Evolutionary conservation across 805 yeast genomes (phyloP), one percentile per base, ranked within the genome.

Genomic region (Ogataea ramenticola): DNA sequence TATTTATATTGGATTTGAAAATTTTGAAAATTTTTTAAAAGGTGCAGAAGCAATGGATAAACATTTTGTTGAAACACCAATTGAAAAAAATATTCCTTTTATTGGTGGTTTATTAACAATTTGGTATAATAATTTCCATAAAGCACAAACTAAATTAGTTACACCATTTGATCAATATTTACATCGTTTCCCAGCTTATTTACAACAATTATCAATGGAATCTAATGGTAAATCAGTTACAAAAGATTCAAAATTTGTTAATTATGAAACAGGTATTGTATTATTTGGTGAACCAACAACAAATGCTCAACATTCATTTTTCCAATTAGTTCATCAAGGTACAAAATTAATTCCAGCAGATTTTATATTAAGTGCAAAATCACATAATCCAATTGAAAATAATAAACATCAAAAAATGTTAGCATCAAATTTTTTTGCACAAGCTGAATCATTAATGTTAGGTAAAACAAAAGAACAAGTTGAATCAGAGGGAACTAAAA

Each of bases 251-350:
- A 82, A 79, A 53, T 89, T 83, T 73, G 88, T 96, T 64, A 79
- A 82, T 74, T 93, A 93, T 77, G 89, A 93, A 61, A 91, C 98
- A 40, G 99, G 99, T 57, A 76, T 96, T 48, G 88, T 93, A 51
- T 73, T 93, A 59, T 93, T 93, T 60, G 99, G 99, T 62, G 99
- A 93, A 74, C 98, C 99, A 62, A 93, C 96, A 51, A 93, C 99
- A 48, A 93, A 93, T 67, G 95, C 99, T 44, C 99, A 93, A 75
- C 99, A 93, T 72, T 90, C 97, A 30, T 93, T 93, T 85, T 93
- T 93, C 91, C 99, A 93, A 74, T 80, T 93, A 69, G 96, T 93
- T 47, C 99, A 93, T 73, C 99, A 93, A 75, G 99, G 99, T 66
- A 89, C 98, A 53, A 93, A 93, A 74, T 74, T 90, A 65, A 93